Evolutionary conservation across 148 eudicot genomes (phyloP), one percentile per base, ranked within the genome.

Genomic region (Fallopia convolvulus): DNA sequence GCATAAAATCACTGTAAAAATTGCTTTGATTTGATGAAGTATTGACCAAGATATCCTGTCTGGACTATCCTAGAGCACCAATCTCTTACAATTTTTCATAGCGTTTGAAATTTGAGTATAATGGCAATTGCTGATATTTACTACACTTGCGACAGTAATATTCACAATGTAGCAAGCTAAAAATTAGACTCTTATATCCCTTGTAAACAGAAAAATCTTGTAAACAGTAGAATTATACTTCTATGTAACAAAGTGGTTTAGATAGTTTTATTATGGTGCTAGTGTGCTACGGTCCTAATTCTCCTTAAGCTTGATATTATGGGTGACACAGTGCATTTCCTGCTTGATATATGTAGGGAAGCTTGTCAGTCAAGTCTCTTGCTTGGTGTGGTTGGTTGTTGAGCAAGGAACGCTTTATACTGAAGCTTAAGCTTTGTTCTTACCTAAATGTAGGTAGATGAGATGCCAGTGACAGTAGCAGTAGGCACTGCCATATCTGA

Each of bases 391-490:
- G 1, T n/a, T 36, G 42, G 20, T 36, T 33, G 72, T 36, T 36
- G 20, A 26, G 72, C 44, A 66, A 36, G 44, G 41, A 66, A 13
- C 11, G 14, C 44, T 66, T 14, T 32, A 66, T 17, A 36, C 72
- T 66, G 44, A 66, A 36, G 20, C 17, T 33, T 8, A 15, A 66
- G 44, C 72, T 56, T 55, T 48, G 46, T 21, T 40, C 47, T 60
- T 36, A 21, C 47, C 55, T 70, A 52, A 73, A 42, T 82, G 81
- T 82, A 90, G 94, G 91, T 90, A 47, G 80, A 79, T 80, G 85
- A 85, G 73, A 88, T 88, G 91, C 94, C 94, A 49, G n/a, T 90
- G 72, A 90, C 94, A 77, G 88, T 90, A 30, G 90, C 85, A 15
- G 90, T 87, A 76, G 94, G 94, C 73, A 88, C 81, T 81, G 36